Base-by-base conservation (phyloP, 352 stramenopile genomes). In the Phytophthora ramorum region DNA sequence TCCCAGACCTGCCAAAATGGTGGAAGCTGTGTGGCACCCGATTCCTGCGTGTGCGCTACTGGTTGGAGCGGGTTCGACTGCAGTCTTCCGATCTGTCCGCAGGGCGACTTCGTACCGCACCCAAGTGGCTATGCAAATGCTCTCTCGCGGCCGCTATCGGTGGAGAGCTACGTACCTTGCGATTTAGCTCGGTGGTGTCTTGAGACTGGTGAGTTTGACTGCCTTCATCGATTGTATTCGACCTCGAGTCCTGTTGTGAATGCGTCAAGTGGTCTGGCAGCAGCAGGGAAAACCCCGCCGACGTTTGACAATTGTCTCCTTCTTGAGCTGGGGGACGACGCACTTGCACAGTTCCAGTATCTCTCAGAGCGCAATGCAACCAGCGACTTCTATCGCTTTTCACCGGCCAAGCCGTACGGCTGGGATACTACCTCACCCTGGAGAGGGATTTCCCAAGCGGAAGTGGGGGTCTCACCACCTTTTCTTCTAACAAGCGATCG, bases 51-150 rank as follows among this genome's bases (percentile, higher is more conserved):
- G 41, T 99, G 97, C 62, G 81, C 93, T n/a, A 75, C 89, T 4
- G 88, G 91, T 4, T 99, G 90, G 88, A 97, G 82, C 19, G 96
- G 96, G 26, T 84, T 93, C 57, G 96, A 99, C 75, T 99, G 97
- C 63, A 85, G 69, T 17, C 60, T 97, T 34, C 95, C 96, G 13
- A 79, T 99, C 2, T 98, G 95, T 58, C 60, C 87, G 1, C 96
- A 99, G 66, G 97, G 97, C n/a, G 89, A 90, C 69, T 99, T 99
- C 60, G 76, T 95, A 2, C 71, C 93, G 1, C 83, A 95, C 46
- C 79, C 89, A 34, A 94, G 85, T 62, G 71, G 73, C 8, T 86
- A 90, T 62, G 20, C 62, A 7, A 87, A 89, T 30, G 77, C 77
- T 26, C 59, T 95, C 0, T 79, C 76, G 53, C 69, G 89, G 43